phyloP scores from a whole-genome alignment of 768 basidiomycete species.

The Pulveroboletus sp. region DNA sequence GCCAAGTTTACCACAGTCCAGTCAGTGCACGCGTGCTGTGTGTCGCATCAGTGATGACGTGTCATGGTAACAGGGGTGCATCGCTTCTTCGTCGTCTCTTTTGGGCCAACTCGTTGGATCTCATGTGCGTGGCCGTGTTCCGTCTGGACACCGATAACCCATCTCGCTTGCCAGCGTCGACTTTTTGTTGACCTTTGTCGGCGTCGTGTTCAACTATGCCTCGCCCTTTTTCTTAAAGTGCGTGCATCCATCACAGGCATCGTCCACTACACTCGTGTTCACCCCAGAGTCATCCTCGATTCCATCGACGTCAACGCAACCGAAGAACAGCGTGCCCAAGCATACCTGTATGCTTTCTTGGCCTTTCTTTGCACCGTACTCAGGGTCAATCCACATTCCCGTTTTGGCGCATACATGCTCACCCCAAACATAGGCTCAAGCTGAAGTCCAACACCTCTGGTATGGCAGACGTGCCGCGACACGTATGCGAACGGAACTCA shows the following conservation, averaged over 20 bases:
- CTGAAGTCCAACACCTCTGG: slow-evolving; percentile 78
- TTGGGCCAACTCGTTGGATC: slow-evolving; percentile 45
- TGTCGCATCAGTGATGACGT: too few species aligned
- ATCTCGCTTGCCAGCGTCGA: too few species aligned
- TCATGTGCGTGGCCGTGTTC: too few species aligned
- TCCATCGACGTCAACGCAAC: slow-evolving; percentile 45
- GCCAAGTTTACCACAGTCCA: slow-evolving; percentile 37
- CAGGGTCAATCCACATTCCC: slow-evolving; percentile 16
- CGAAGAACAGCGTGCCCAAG: slow-evolving; percentile 50
- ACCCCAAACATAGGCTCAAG: slow-evolving; percentile 42
- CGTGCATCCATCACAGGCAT: too few species aligned
- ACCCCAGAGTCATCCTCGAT: slow-evolving; percentile 55
- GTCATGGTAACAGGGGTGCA: slow-evolving; percentile 13
- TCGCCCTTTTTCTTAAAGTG: slow-evolving; percentile 87
- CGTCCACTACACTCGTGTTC: too few species aligned
- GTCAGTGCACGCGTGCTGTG: slow-evolving; percentile 6
- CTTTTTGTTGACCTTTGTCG: slow-evolving; percentile 61
- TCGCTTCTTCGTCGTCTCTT: slow-evolving; percentile 43
- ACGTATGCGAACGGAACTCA: slow-evolving; percentile 73
- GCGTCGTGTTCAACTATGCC: slow-evolving; percentile 74
- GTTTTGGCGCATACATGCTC: background rate
- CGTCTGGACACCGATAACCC: too few species aligned
- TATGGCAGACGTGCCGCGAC: slow-evolving; percentile 71
- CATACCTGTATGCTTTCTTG: slow-evolving; percentile 77
- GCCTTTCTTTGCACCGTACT: slow-evolving; percentile 57